These are phyloP conservation scores for Clohesyomyces aquaticus DNA, from an alignment of 495 filamentous ascomycete species.

Conservation along the genomic window DNA sequence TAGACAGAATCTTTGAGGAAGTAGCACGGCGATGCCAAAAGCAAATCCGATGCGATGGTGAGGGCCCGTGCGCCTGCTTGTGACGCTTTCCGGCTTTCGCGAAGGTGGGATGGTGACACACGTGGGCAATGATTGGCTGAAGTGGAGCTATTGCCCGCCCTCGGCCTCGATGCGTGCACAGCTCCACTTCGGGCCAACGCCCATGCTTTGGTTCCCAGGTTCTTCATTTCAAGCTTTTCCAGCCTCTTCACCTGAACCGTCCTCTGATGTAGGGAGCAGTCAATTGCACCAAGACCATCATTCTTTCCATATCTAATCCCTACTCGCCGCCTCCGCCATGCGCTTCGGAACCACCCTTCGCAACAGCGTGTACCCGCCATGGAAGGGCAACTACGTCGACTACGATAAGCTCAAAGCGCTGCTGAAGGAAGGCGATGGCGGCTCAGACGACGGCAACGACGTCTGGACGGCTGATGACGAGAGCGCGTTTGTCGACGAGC, in stretches of 20 bases:
- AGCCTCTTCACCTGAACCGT: not conserved
- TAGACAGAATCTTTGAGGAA: no score
- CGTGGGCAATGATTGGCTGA: slow-evolving; percentile 14
- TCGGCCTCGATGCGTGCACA: not conserved
- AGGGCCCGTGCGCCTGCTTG: no score
- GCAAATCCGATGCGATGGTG: no score
- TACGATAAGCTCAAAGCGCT: slow-evolving; percentile 89
- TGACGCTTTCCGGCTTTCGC: no score
- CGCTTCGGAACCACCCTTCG: slow-evolving; percentile 88
- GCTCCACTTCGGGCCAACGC: no score
- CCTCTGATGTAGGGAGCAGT: not conserved
- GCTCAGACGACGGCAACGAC: slow-evolving; percentile 53
- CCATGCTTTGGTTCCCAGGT: no score
- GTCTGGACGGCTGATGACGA: slow-evolving; percentile 97
- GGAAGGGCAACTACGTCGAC: slow-evolving; percentile 92
- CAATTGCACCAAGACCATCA: not conserved
- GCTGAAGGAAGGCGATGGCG: slow-evolving; percentile 63
- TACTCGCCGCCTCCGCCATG: slow-evolving; percentile 57
- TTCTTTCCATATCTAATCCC: not conserved
- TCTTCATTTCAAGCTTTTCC: not conserved
- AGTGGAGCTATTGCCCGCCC: not conserved
- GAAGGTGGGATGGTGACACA: not conserved
- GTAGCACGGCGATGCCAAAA: no score
- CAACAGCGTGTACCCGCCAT: slow-evolving; percentile 79
- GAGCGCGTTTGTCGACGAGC: slow-evolving; percentile 87